Percentiles rank a stretch among this genome's conserved stretches.
These are phyloP conservation scores for Colletotrichum simmondsii DNA, from an alignment of 2,329 filamentous ascomycete species.

Conservation along the genomic window DNA sequence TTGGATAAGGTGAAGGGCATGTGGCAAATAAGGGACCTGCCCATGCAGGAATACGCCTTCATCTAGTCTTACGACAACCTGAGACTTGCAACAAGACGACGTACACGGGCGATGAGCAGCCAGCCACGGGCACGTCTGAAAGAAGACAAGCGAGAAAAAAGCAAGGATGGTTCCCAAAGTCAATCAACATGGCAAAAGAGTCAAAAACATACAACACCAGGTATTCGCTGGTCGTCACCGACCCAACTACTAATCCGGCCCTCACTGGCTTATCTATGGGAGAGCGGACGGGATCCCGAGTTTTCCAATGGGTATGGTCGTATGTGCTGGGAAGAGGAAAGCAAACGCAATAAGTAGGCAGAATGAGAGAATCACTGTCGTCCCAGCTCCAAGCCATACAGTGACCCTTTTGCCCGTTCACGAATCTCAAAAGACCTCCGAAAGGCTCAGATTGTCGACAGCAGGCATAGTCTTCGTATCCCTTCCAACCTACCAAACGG, in stretches of 20 bases:
- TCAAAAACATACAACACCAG: conserved; percentile 10
- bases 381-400: too few species aligned
- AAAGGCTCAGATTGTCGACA: neutral
- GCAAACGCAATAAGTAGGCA: too few species aligned
- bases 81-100: too few species aligned
- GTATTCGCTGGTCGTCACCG: conserved; percentile 14
- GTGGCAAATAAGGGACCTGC: too few species aligned
- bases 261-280: neutral
- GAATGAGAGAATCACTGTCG: too few species aligned
- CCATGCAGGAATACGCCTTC: too few species aligned
- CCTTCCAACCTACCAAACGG: neutral
- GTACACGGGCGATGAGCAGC: too few species aligned
- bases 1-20: too few species aligned
- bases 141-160: too few species aligned
- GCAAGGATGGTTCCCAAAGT: too few species aligned
- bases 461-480: neutral
- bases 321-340: neutral
- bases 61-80: too few species aligned
- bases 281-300: conserved; percentile 17
- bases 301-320: conserved; percentile 20
- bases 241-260: neutral
- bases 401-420: neutral
- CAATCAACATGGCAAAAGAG: neutral
- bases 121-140: too few species aligned
- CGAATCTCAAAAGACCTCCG: neutral